Evolutionary conservation across 2,329 filamentous ascomycete genomes (phyloP), one percentile per base, ranked within the genome.

Genomic region (Pseudohalonectria lignicola): DNA sequence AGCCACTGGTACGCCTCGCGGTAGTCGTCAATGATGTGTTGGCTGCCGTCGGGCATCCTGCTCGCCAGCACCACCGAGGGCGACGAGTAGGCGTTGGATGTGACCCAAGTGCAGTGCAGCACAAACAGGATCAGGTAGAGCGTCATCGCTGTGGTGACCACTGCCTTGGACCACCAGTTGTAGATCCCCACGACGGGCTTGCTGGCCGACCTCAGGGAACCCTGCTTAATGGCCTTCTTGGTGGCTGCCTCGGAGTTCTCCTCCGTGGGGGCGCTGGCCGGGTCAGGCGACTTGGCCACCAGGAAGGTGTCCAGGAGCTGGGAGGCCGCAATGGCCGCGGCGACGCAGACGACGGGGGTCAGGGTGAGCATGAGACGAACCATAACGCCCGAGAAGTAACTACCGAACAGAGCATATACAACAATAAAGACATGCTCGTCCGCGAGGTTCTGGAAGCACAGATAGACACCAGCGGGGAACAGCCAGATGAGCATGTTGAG

Each of bases 1-100:
- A 98, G 79, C 92, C 92, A 98, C 66, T 98, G 94, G 66, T 98
- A 98, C 2, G 92, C 92, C 72, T 98, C 92, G 55, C 92, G 83
- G 67, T 98, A 98, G 61, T 98, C 92, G 55, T 98, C 92, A 53
- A 98, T 98, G 57, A 98, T 98, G 64, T 94, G 88, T 58, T 96
- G 90, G 58, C 81, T 92, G 45, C 93, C 92, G 55, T 98, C 92
- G 2, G 90, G 87, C 64, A 94, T 71, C 48, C 79, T 79, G 56
- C 88, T 95, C 17, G 92, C 92, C 52, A 98, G 69, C 21, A 98
- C 92, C 37, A 98, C 92, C 0, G 92, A 98, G 5, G 92, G 92
- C 19, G 92, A 98, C 6, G 92, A 96, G 66, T 98, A 98, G 18
- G 92, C 93, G 55, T 96, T 96, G 5, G 92, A 96, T 13, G 92